These are phyloP conservation scores for Exophiala phaeomuriformis DNA, from an alignment of 2,329 filamentous ascomycete species.

Conservation along the genomic window DNA sequence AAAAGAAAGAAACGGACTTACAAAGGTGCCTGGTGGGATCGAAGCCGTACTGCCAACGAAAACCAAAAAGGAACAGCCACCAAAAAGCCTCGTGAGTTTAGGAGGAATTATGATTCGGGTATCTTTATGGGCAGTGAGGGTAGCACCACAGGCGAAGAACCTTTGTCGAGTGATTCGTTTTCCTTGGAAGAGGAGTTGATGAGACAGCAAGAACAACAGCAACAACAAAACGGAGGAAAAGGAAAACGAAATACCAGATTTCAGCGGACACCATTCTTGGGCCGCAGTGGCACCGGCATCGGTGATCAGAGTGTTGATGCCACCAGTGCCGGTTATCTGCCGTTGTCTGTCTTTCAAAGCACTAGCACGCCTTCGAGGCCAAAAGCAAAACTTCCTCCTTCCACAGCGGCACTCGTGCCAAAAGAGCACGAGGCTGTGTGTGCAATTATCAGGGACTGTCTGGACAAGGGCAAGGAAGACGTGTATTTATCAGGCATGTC, in stretches of 20 bases:
- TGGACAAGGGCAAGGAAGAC: conserved; percentile 39
- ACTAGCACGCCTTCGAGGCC: too few species aligned
- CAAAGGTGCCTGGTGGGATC: conserved; percentile 25
- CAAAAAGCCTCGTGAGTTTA: conserved; percentile 38
- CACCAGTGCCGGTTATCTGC: background rate
- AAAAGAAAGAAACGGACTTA: conserved; percentile 26
- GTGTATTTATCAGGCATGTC: conserved; percentile 39
- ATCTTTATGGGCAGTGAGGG: conserved; percentile 45
- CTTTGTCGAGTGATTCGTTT: conserved; percentile 33
- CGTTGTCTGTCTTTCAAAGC: too few species aligned
- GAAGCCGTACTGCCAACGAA: conserved; percentile 7
- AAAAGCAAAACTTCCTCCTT: conserved; percentile 4
- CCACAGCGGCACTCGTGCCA: background rate
- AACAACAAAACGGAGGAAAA: too few species aligned
- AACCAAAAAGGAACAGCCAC: conserved; percentile 9
- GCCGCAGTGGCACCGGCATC: too few species aligned
- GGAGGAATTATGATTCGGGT: conserved; percentile 41
- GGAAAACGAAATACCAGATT: too few species aligned
- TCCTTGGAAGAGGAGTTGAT: conserved; percentile 37
- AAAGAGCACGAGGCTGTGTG: conserved; percentile 33
- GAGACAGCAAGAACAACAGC: conserved; percentile 15
- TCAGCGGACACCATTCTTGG: too few species aligned
- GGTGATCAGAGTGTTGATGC: too few species aligned
- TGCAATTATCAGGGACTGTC: conserved; percentile 35
- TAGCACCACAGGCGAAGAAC: conserved; percentile 27